These are phyloP conservation scores for Adansonia digitata DNA, from an alignment of 345 rosid species.

Conservation along the genomic window DNA sequence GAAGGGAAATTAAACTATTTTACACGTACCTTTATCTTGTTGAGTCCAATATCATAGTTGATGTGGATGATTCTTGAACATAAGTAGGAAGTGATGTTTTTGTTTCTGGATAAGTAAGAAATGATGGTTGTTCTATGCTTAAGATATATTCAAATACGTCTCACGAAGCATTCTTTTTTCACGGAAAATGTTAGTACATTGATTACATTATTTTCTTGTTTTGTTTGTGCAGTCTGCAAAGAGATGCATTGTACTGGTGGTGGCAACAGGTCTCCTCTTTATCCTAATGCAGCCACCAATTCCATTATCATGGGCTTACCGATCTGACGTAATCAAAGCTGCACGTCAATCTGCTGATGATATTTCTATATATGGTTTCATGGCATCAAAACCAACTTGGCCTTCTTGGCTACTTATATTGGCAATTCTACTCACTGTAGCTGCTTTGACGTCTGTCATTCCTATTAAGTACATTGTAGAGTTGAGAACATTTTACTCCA, in stretches of 20 bases:
- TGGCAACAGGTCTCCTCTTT: conserved; percentile 84
- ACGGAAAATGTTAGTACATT: background rate
- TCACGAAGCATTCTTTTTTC: background rate
- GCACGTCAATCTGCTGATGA: conserved; percentile 96
- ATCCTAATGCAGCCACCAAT: conserved; percentile 95
- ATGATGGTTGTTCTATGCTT: conserved; percentile 12
- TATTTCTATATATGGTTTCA: conserved; percentile 86
- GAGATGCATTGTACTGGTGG: conserved; percentile 80
- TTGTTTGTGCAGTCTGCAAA: conserved; percentile 79
- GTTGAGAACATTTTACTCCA: conserved; percentile 69
- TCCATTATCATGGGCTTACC: conserved; percentile 79
- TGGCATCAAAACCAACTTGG: conserved; percentile 93
- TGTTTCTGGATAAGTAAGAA: conserved; percentile 46
- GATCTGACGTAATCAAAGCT: conserved; percentile 71
- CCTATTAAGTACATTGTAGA: conserved; percentile 85
- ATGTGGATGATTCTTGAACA: conserved; percentile 10
- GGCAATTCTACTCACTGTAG: conserved; percentile 74
- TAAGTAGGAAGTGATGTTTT: background rate
- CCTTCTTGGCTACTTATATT: conserved; percentile 88
- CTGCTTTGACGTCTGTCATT: conserved; percentile 77
- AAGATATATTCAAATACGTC: background rate
- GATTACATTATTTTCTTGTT: conserved; percentile 12
- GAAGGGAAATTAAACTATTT: background rate
- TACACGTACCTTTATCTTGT: background rate
- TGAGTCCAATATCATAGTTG: background rate